Percentiles rank a stretch among this genome's conserved stretches.
Conservation (phyloP, 2,329 filamentous ascomycete species). For the Sclerotinia trifoliorum region DNA sequence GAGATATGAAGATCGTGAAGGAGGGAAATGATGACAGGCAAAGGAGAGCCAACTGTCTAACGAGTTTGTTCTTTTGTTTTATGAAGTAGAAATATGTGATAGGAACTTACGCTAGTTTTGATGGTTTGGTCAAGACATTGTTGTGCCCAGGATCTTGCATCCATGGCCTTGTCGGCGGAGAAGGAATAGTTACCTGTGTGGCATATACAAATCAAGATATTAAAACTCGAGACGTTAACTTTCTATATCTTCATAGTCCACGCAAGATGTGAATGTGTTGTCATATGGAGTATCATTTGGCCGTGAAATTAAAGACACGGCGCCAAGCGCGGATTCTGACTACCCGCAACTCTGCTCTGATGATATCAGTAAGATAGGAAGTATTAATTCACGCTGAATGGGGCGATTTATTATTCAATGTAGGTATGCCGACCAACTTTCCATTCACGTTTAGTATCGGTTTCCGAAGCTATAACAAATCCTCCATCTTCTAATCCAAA, state of each 20-base stretch:
- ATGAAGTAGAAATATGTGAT: background rate
- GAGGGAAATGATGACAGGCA: background rate
- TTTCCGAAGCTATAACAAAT: background rate
- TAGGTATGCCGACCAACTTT: background rate
- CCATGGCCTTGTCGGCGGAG: background rate
- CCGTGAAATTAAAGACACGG: background rate
- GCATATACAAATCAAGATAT: background rate
- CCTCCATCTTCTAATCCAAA: background rate
- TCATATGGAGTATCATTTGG: background rate
- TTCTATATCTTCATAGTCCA: background rate
- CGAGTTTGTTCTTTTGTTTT: slow-evolving; percentile 6
- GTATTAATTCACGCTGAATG: slow-evolving; percentile 1
- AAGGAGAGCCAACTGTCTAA: background rate
- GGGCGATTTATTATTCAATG: background rate
- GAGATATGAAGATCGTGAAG: slow-evolving; percentile 3
- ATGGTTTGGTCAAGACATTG: background rate
- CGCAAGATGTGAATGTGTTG: background rate
- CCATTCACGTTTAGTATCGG: background rate
- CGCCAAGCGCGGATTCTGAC: background rate
- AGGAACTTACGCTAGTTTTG: background rate
- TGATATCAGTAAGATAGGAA: background rate
- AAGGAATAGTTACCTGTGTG: background rate
- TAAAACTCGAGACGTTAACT: background rate
- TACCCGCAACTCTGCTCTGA: background rate
- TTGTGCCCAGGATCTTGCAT: background rate